A percentile compares a stretch with the other conserved stretches of the same genome.
These are phyloP conservation scores for Dictyostelium firmibasis DNA, from an alignment of 78 protist genomes.

Conservation along the genomic window DNA sequence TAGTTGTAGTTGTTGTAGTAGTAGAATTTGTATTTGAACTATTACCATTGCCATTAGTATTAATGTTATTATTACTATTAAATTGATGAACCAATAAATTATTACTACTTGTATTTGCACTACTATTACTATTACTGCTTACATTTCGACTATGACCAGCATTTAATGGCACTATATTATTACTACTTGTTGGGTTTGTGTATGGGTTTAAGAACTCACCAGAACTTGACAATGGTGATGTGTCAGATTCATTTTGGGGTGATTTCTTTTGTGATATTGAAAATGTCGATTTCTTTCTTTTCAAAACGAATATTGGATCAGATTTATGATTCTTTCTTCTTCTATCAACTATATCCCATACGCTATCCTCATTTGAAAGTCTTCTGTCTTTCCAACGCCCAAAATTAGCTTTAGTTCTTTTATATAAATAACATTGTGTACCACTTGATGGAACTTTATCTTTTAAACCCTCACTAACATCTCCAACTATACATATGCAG, in stretches of 20 bases:
- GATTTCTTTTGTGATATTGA: conserved; percentile 9
- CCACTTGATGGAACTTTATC: conserved; percentile 55
- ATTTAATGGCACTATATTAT: background rate
- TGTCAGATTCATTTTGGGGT: background rate
- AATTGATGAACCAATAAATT: background rate
- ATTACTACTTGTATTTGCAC: background rate
- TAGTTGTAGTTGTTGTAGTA: background rate
- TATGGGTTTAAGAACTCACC: conserved; percentile 62
- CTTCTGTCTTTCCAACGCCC: conserved; percentile 71
- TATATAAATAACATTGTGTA: conserved; percentile 31
- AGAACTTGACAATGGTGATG: conserved; percentile 48
- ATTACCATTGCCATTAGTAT: background rate
- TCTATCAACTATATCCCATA: conserved; percentile 73
- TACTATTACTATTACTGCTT: background rate
- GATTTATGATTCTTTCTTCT: conserved; percentile 50
- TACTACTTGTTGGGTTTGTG: background rate
- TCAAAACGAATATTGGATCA: conserved; percentile 62
- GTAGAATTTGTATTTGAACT: background rate
- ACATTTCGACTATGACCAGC: conserved; percentile 2
- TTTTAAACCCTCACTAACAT: conserved; percentile 56
- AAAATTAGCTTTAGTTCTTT: conserved; percentile 76
- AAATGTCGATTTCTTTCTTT: conserved; percentile 51
- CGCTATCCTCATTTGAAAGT: conserved; percentile 72
- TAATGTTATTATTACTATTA: background rate
- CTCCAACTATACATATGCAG: conserved; percentile 19